Conservation (phyloP, 148 eudicot genomes). For the Polygonum maritimum region DNA sequence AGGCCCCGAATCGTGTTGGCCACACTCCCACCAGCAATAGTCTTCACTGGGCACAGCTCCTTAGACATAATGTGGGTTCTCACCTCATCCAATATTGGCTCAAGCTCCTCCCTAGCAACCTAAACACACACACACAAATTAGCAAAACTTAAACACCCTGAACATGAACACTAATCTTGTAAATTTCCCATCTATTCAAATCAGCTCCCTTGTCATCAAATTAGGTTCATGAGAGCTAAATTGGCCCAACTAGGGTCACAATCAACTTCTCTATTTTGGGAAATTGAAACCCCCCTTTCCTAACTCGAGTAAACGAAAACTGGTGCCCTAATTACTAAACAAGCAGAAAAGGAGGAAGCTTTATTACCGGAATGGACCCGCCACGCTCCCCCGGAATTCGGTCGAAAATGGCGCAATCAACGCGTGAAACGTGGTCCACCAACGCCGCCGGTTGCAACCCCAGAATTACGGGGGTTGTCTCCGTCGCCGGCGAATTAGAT, state of each 20-base stretch:
- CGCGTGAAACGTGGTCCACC: slow-evolving; percentile 73
- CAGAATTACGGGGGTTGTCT: slow-evolving; percentile 12
- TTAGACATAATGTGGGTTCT: slow-evolving; percentile 41
- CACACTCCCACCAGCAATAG: slow-evolving; percentile 94
- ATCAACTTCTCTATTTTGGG: background rate
- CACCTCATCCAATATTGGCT: slow-evolving; percentile 55
- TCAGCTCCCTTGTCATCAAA: background rate
- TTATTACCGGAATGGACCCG: slow-evolving; percentile 83
- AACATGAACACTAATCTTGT: background rate
- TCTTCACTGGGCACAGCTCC: slow-evolving; percentile 43
- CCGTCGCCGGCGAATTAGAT: background rate
- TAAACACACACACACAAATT: slow-evolving; percentile 5
- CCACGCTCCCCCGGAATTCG: slow-evolving; percentile 71
- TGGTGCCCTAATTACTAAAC: too few relatives aligned
- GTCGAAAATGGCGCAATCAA: slow-evolving; percentile 70
- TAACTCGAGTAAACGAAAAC: background rate
- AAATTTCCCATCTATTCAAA: background rate
- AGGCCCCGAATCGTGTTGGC: slow-evolving; percentile 93
- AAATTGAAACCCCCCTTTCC: background rate
- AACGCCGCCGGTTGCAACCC: slow-evolving; percentile 86
- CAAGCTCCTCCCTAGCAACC: slow-evolving; percentile 76
- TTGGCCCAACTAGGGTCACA: background rate
- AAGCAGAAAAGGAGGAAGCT: background rate
- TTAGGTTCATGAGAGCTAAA: background rate
- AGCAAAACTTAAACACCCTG: background rate